Percentiles rank a stretch among this genome's conserved stretches.
Evolutionary conservation across 176 grass and related monocot species (phyloP).

Genomic region (Zizania latifolia): DNA sequence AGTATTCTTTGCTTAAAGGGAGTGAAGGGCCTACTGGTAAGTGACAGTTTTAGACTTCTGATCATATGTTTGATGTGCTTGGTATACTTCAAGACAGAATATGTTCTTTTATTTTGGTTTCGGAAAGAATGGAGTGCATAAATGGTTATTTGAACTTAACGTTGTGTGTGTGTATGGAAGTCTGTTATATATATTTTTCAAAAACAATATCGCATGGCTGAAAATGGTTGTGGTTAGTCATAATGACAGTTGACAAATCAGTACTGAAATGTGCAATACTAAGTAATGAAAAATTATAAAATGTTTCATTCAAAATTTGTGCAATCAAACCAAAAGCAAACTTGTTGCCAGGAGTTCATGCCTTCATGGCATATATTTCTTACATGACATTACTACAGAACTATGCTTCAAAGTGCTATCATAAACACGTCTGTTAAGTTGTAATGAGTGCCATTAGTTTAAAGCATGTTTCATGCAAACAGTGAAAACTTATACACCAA

Average conservation of each 20-base stretch:
- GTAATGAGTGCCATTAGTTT: background rate
- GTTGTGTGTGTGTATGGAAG: background rate
- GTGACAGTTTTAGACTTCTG: conserved; percentile 16
- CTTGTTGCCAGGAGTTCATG: background rate
- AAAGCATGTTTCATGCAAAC: background rate
- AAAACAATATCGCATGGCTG: no score
- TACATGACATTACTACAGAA: background rate
- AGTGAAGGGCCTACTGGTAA: conserved; percentile 67
- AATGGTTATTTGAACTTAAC: background rate
- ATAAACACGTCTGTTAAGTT: background rate
- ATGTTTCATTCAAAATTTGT: conserved; percentile 1
- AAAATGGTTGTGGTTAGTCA: no score
- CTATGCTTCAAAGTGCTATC: background rate
- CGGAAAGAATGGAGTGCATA: background rate
- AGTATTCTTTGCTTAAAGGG: conserved; percentile 72
- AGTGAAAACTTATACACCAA: background rate
- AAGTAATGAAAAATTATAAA: background rate
- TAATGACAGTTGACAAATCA: background rate
- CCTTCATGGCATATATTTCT: no score
- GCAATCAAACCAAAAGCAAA: background rate
- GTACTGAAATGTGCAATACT: background rate
- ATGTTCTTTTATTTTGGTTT: background rate
- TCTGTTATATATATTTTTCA: background rate
- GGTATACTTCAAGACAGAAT: conserved; percentile 3
- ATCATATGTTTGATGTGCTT: background rate